Evolutionary conservation across 352 stramenopile species (phyloP).

Genomic region (Pythium sukuiense): DNA sequence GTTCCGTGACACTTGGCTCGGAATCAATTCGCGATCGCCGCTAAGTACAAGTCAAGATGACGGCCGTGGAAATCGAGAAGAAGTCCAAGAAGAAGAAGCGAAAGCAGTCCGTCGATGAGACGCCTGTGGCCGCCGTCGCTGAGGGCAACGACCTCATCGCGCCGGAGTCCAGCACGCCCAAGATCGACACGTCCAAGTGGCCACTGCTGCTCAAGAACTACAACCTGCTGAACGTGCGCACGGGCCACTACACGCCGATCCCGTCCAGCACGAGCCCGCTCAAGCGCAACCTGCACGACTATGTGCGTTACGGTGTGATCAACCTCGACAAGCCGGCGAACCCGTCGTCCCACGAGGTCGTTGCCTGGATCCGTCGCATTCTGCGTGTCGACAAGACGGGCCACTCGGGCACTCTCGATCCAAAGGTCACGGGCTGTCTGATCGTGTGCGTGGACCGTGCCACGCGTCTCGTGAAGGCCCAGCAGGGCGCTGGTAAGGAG

Average conservation of each 20-base stretch:
- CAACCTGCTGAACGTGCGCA: conserved; percentile 97
- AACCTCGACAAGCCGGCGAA: conserved; percentile 99
- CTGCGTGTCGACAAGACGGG: conserved; percentile 99
- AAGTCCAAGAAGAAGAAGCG: conserved; percentile 90
- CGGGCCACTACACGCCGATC: conserved; percentile 99
- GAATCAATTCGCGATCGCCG: conserved; percentile 1
- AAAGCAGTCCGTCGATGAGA: conserved; percentile 60
- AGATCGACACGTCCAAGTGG: conserved; percentile 97
- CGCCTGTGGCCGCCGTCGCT: conserved; percentile 4
- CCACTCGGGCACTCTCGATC: conserved; percentile 99
- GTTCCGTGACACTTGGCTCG: conserved; percentile 8
- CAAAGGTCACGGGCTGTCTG: conserved; percentile 99
- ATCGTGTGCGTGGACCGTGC: conserved; percentile 99
- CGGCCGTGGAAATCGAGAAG: conserved; percentile 71
- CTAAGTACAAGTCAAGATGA: conserved; percentile 39
- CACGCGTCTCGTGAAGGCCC: conserved; percentile 90
- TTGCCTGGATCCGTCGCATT: conserved; percentile 99
- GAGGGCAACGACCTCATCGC: conserved; percentile 73
- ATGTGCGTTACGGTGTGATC: conserved; percentile 99
- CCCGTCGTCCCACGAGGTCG: conserved; percentile 99
- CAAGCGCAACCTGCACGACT: conserved; percentile 96
- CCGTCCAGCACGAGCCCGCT: conserved; percentile 95
- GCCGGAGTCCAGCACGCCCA: conserved; percentile 82
- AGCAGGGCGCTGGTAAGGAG: conserved; percentile 98
- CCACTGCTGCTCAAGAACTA: conserved; percentile 99